Base-by-base conservation (phyloP, 768 basidiomycete species). In the Erythrobasidium yunnanense region DNA sequence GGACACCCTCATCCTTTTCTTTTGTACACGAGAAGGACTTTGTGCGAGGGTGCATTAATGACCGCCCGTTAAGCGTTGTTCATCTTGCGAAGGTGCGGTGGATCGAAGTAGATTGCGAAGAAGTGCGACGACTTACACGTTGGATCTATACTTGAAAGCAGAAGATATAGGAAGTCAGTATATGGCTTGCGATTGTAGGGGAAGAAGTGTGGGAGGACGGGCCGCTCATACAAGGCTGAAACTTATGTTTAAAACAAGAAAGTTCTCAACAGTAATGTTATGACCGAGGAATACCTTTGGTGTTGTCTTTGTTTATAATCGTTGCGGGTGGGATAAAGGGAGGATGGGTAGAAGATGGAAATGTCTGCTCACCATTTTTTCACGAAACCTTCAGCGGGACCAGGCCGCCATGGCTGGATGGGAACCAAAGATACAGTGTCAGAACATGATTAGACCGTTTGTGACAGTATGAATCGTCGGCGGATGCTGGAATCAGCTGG, bases 21-120 rank as follows among this genome's bases (percentile, higher is more conserved):
- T 55, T 63, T 63, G 60, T 63, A 63, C 60, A 63, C 60, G 29
- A 51, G 27, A 25, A 20, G 35, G 30, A 22, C 35, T 20, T 27
- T 45, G 33, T 27, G 56, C 25, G 32, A 47, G 27, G 52, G 33
- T n/a, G 25, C 60, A 49, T 63, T 63, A 30, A 50, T 63, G 60
- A 63, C 60, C 60, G 60, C 60, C 60, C 60, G 60, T 63, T 63
- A 63, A 63, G 60, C 60, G 60, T 63, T 51, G 45, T 50, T 63
- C 60, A 63, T 63, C 60, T 4, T 58, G 56, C n/a, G 23, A 58
- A 55, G 30, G 54, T 7, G 6, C 11, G 54, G 54, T 23, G 54
- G 20, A 22, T 15, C 18, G 54, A 23, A 32, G 13, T 6, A 55
- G 13, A 55, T 18, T 22, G 18, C 15, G 30, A 6, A 11, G 15